Evolutionary conservation across 2,329 filamentous ascomycete genomes (phyloP).

Genomic region (Seiridium cupressi): DNA sequence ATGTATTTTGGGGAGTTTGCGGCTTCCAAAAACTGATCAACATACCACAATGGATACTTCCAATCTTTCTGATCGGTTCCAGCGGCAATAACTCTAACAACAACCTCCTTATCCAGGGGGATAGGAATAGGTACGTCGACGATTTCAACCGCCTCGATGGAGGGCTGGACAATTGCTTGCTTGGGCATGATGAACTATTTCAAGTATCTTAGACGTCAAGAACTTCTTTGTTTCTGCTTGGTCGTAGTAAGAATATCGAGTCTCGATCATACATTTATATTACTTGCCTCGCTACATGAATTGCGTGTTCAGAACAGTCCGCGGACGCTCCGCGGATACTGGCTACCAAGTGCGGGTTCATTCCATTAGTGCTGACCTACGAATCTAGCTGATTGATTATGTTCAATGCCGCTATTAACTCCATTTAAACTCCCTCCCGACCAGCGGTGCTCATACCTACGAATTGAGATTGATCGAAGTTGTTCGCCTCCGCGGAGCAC

Average conservation of each 20-base stretch:
- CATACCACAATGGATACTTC: conserved; percentile 26
- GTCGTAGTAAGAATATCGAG: too few relatives aligned
- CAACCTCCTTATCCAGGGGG: conserved; percentile 34
- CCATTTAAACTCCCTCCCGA: too few relatives aligned
- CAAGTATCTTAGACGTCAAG: too few relatives aligned
- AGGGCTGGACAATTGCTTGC: conserved; percentile 30
- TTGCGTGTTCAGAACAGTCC: background rate
- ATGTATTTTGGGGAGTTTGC: too few relatives aligned
- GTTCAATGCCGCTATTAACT: too few relatives aligned
- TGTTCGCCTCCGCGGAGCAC: too few relatives aligned
- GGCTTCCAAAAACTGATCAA: too few relatives aligned
- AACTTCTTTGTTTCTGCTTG: too few relatives aligned
- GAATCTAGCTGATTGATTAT: too few relatives aligned
- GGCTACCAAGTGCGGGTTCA: background rate
- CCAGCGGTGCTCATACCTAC: too few relatives aligned
- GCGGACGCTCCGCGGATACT: background rate
- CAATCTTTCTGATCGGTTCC: conserved; percentile 48
- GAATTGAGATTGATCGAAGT: too few relatives aligned
- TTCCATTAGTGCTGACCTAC: too few relatives aligned
- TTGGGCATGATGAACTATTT: conserved; percentile 20
- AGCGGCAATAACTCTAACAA: conserved; percentile 40
- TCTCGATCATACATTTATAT: background rate
- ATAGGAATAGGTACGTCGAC: conserved; percentile 37
- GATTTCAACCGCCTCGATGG: conserved; percentile 34
- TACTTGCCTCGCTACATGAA: background rate